Conservation (phyloP, 2,329 filamentous ascomycete species). For the Penicillium sp. region DNA sequence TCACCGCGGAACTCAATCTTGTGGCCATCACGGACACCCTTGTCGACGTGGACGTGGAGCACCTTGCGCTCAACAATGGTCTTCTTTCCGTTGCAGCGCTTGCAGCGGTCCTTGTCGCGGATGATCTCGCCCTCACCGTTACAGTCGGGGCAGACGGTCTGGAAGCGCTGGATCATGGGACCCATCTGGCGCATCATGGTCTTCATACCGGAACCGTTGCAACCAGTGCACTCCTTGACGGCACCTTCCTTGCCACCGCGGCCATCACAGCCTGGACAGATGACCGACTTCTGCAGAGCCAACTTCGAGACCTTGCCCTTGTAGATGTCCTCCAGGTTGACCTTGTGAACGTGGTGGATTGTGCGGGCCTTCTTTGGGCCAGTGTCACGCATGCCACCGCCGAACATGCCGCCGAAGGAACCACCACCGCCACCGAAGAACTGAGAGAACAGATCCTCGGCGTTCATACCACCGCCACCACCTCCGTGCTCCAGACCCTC, state of each 20-base stretch:
- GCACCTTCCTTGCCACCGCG: slow-evolving; percentile 95
- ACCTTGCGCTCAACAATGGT: slow-evolving; percentile 97
- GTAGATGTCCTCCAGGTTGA: slow-evolving; percentile 97
- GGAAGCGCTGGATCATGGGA: slow-evolving; percentile 99
- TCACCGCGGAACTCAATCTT: slow-evolving; percentile 97
- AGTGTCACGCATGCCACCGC: slow-evolving; percentile 73
- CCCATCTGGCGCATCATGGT: slow-evolving; percentile 99
- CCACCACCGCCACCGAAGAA: slow-evolving; percentile 84
- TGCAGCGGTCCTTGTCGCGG: slow-evolving; percentile 96
- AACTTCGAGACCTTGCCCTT: slow-evolving; percentile 97
- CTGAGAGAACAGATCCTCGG: slow-evolving; percentile 93
- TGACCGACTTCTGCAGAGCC: slow-evolving; percentile 93
- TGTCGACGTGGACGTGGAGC: slow-evolving; percentile 95
- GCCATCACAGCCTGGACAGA: slow-evolving; percentile 92
- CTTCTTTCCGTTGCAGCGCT: slow-evolving; percentile 96
- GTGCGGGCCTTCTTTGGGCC: slow-evolving; percentile 91
- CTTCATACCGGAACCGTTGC: slow-evolving; percentile 96
- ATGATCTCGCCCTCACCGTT: slow-evolving; percentile 97
- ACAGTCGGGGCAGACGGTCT: slow-evolving; percentile 97
- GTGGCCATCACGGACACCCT: slow-evolving; percentile 87
- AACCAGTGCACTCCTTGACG: slow-evolving; percentile 88
- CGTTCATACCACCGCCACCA: slow-evolving; percentile 82
- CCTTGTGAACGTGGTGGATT: slow-evolving; percentile 98
- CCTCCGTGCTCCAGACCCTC: slow-evolving; percentile 87
- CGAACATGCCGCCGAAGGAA: slow-evolving; percentile 72